Base-by-base conservation (phyloP, 257 asterid species). In the Thymus mandschuricus region DNA sequence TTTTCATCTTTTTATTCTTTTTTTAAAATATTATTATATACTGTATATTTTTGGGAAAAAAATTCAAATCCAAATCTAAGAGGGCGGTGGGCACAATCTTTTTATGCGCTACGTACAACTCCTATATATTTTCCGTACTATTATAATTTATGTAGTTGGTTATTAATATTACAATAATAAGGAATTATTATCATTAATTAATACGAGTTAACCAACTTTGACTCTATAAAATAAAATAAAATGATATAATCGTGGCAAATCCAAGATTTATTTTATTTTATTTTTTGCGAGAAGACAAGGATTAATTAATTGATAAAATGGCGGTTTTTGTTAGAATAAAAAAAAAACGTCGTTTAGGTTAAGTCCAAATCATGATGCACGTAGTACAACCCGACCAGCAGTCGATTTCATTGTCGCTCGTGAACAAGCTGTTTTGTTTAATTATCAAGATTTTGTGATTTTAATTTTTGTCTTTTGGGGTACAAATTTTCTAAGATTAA, bases 381-480 rank as follows among this genome's bases (percentile, higher is more conserved):
- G 67, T 8, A 21, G 80, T 72, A 79, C 82, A 82, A 76, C 51
- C 85, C 82, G 85, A 80, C 84, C 46, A 31, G 64, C 45, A 34
- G 81, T 82, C 71, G 13, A 30, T 68, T 70, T 31, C 21, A 34
- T 60, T 64, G 81, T 83, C 82, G 45, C 57, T 49, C 66, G n/a
- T 74, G 64, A 45, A 48, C 71, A 27, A 44, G 45, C 10, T 10
- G 9, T 3, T 12, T 21, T 21, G 21, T 21, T 21, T 21, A 21
- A 21, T 21, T 21, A 21, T 38, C 41, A 38, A 73, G 51, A 64
- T 64, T 73, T 64, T 41, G 1, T 52, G 72, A 31, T 29, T 66
- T 31, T 31, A 8, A 58, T 30, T 10, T 60, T 65, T 29, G 52
- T 49, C n/a, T 40, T 52, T 38, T 55, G 4, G 8, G 55, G 30